phyloP scores from a whole-genome alignment of 352 stramenopile genomes.

The Pythium aristosporum region DNA sequence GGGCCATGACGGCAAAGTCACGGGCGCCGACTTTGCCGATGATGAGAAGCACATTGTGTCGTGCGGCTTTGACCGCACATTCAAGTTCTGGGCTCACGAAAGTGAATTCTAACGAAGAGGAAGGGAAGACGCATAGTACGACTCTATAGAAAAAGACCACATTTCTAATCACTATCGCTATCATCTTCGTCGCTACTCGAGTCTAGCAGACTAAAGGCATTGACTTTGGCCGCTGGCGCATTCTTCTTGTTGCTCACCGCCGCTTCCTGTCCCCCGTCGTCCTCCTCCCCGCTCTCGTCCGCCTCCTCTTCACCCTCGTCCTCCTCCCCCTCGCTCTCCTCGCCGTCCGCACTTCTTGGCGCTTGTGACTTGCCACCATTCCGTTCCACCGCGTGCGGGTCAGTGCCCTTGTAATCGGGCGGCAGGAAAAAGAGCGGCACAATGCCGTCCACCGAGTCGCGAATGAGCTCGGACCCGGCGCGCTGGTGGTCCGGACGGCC shows the following conservation, averaged over 20 bases:
- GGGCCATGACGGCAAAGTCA: constrained; percentile 95
- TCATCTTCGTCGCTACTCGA: constrained; percentile 29
- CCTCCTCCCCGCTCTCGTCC: constrained; percentile 2
- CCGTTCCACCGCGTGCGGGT: constrained; percentile 34
- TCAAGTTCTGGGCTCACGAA: constrained; percentile 92
- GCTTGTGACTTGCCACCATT: constrained; percentile 30
- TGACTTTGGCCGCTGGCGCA: constrained; percentile 16
- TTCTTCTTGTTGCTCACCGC: not conserved
- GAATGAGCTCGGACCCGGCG: constrained; percentile 75
- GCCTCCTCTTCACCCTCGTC: constrained; percentile 19
- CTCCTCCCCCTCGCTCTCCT: constrained; percentile 29
- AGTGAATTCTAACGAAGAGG: constrained; percentile 72
- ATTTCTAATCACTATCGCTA: constrained; percentile 23
- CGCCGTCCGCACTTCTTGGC: constrained; percentile 5
- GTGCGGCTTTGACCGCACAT: constrained; percentile 90
- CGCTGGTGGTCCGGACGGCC: constrained; percentile 81
- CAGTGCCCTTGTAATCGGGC: constrained; percentile 64
- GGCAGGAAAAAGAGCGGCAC: constrained; percentile 80
- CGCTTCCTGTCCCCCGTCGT: constrained; percentile 15
- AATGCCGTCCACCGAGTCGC: constrained; percentile 80
- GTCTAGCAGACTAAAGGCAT: constrained; percentile 30
- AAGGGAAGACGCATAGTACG: too few relatives aligned
- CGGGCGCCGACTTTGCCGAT: constrained; percentile 89
- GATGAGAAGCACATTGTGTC: constrained; percentile 90
- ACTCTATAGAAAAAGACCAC: constrained; percentile 3